These are phyloP conservation scores for Phytophthora pini DNA, from an alignment of 352 stramenopile genomes.

Conservation along the genomic window DNA sequence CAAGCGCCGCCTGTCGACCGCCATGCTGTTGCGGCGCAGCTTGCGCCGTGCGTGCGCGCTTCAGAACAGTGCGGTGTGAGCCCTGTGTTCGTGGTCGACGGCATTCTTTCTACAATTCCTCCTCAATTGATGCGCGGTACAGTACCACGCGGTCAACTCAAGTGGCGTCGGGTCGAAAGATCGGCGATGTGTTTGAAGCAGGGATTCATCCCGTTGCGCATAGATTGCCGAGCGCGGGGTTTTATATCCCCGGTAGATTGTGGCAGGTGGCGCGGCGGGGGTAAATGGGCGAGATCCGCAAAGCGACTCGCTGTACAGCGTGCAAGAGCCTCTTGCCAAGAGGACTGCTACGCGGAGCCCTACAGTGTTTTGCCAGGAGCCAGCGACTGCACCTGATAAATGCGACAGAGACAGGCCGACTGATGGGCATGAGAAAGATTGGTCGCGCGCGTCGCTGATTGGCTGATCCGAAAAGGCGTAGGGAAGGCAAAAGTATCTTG, in stretches of 20 bases:
- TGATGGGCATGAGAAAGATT: conserved; percentile 34
- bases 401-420: conserved; percentile 19
- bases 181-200: conserved; percentile 29
- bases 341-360: too few relatives aligned
- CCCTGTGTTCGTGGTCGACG: conserved; percentile 1
- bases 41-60: background rate
- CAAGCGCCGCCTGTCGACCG: conserved; percentile 13
- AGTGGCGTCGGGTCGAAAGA: conserved; percentile 25
- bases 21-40: background rate
- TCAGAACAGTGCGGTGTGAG: background rate
- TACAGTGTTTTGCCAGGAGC: background rate
- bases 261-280: conserved; percentile 22
- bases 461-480: conserved; percentile 31
- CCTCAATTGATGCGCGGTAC: conserved; percentile 28
- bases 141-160: conserved; percentile 24
- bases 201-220: conserved; percentile 12
- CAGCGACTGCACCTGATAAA: conserved; percentile 36
- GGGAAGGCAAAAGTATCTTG: conserved; percentile 40
- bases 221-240: conserved; percentile 1
- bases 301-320: too few relatives aligned
- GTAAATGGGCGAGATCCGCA: conserved; percentile 11
- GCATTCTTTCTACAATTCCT: conserved; percentile 35
- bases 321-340: too few relatives aligned
- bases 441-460: conserved; percentile 12
- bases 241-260: conserved; percentile 19